Base-by-base conservation (phyloP, 2,329 filamentous ascomycete genomes). In the Trichoderma afroharzianum region DNA sequence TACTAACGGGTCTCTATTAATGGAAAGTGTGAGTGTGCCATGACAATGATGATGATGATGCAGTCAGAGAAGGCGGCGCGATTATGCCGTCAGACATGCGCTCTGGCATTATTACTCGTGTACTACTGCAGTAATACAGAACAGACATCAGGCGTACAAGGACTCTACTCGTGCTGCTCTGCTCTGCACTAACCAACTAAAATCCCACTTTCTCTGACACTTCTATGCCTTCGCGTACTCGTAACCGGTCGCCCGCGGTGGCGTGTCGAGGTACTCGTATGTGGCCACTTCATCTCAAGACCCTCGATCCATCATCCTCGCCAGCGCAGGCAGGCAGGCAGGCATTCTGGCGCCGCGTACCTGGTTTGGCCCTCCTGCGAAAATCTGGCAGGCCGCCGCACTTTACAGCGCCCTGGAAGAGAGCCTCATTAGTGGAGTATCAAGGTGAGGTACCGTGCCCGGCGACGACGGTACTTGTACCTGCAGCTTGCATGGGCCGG, bases 371-470 rank as follows among this genome's bases (percentile, higher is more conserved):
- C 30, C 39, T 43, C 26, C 59, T 63, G 59, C 14, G 21, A 57
- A 28, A 32, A 33, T 21, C 57, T 59, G 39, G 24, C 62, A 53
- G 62, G 33, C 33, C 39, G 53, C 64, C 55, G 57, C 57, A 59
- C 57, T 59, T 59, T 59, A 5, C 57, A 33, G 57, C 43, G 43
- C 43, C 28, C 30, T 33, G 14, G 36, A n/a, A n/a, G 28, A 58
- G 66, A 68, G 64, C 64, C 64, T 68, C 64, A 68, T 47, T 6
- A 26, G 64, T 68, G 64, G 64, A 68, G 64, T 33, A 55, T 11
- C 6, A 43, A n/a, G 9, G n/a, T 8, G 12, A 53, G n/a, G 47
- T 53, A 50, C 43, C 47, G n/a, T 47, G 36, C 30, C 30, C 47
- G 50, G n/a, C 6, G 21, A 7, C 43, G 21, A 62, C 58, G 32